Evolutionary conservation across 768 basidiomycete species (phyloP), one percentile per base, ranked within the genome.

Genomic region (Phanerochaete sordida): DNA sequence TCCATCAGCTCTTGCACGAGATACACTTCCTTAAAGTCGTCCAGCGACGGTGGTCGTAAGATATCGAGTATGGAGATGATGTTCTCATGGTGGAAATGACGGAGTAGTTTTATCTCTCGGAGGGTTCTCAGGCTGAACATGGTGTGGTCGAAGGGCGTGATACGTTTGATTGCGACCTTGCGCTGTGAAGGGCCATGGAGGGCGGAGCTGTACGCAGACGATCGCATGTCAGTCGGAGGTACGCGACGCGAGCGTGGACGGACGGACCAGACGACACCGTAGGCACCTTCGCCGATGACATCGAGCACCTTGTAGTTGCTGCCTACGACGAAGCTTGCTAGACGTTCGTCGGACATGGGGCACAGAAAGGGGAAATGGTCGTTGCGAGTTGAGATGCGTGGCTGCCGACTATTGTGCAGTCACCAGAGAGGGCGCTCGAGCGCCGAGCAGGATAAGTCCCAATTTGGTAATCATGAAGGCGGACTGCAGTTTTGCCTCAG

Each of bases 31-130:
- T 80, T 90, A 77, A 98, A 97, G 23, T 81, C 76, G 49, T 90
- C 83, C 63, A 95, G 75, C 62, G 57, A 69, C 13, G 84, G 76
- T 0, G 97, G 95, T 56, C 85, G 84, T 66, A 96, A 83, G 69
- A 98, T 95, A 71, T 98, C 97, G 60, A 98, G 81, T 69, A 98
- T 95, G 13, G 91, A 85, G 73, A 98, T 98, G 76, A 98, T 95
- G 71, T 96, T 88, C 70, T 88, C 88, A 73, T 89, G 87, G 67
- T 83, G 83, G 66, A 91, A 90, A 78, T 94, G 91, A 43, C 90
- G 87, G 56, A 98, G 84, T 19, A 98, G 84, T 77, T 97, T 98
- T 72, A 97, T 90, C 78, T 97, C 94, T 63, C 94, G 84, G 52
- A 95, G 79, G n/a, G 94, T 96, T 52, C 88, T 79, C 71, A 95